phyloP scores from a whole-genome alignment of 306 rosid genomes.

The Begonia masoniana region DNA sequence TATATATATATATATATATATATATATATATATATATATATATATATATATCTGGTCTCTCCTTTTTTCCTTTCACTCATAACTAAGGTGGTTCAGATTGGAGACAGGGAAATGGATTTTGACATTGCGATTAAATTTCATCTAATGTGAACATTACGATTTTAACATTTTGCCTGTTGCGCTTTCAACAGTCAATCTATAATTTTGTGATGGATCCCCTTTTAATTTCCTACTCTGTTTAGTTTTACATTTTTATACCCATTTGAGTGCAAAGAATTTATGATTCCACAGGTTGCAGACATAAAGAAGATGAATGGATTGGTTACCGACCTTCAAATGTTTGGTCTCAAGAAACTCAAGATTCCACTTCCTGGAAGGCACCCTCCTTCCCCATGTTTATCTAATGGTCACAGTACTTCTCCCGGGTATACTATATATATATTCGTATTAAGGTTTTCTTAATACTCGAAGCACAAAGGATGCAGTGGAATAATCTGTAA shows the following conservation, averaged over 20 bases:
- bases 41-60: too few species aligned
- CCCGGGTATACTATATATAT: constrained; percentile 18
- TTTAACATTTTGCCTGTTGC: too few species aligned
- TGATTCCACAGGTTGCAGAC: constrained; percentile 49
- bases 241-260: not conserved
- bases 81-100: too few species aligned
- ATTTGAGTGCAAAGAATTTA: not conserved
- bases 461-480: not conserved
- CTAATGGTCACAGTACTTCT: constrained; percentile 23
- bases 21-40: too few species aligned
- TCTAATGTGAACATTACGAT: too few species aligned
- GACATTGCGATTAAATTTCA: too few species aligned
- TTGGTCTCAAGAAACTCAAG: constrained; percentile 69
- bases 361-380: constrained; percentile 89
- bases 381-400: constrained; percentile 58
- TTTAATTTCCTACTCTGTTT: not conserved
- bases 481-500: too few species aligned
- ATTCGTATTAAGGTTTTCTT: not conserved
- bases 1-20: too few species aligned
- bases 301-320: constrained; percentile 70
- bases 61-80: too few species aligned
- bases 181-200: not conserved
- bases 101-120: too few species aligned
- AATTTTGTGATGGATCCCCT: not conserved
- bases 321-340: constrained; percentile 83